phyloP scores from a whole-genome alignment of 805 yeast genomes.

The Candida easanensis region DNA sequence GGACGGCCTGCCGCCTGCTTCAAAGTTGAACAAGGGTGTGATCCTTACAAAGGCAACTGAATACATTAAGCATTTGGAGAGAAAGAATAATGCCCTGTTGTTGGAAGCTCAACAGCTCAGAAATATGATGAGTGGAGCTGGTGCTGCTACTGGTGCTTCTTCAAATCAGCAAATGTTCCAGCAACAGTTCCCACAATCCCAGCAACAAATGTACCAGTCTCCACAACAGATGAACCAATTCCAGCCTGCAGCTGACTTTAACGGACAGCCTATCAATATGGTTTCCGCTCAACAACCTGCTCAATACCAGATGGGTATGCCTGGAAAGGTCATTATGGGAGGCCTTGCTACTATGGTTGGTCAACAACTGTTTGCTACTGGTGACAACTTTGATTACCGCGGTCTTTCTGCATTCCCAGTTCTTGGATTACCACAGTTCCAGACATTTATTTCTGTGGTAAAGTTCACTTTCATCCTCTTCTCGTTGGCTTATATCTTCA shows the following conservation, averaged over 20 bases:
- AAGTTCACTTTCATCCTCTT: slow-evolving; percentile 28
- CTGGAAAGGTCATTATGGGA: slow-evolving; percentile 42
- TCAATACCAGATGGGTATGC: slow-evolving; percentile 25
- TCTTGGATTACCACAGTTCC: slow-evolving; percentile 27
- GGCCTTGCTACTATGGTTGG: slow-evolving; percentile 50
- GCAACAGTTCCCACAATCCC: slow-evolving; percentile 17
- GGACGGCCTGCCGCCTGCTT: slow-evolving; percentile 75
- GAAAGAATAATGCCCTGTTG: slow-evolving; percentile 35
- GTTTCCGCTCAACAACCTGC: slow-evolving; percentile 21
- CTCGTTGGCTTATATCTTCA: slow-evolving; percentile 21
- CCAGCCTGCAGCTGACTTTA: slow-evolving; percentile 25
- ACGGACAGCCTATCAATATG: slow-evolving; percentile 26
- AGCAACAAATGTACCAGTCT: slow-evolving; percentile 12
- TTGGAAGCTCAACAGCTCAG: slow-evolving; percentile 52
- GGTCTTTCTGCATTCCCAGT: slow-evolving; percentile 44
- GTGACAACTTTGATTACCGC: slow-evolving; percentile 36
- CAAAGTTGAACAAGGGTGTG: slow-evolving; percentile 74
- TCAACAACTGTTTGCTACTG: slow-evolving; percentile 23
- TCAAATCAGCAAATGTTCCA: slow-evolving; percentile 10
- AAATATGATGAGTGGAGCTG: slow-evolving; percentile 11
- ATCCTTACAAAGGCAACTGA: slow-evolving; percentile 77
- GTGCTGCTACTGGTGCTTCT: background rate
- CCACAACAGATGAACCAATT: slow-evolving; percentile 13
- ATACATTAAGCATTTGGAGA: slow-evolving; percentile 70
- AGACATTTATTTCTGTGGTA: slow-evolving; percentile 25